phyloP scores from a whole-genome alignment of 2,329 filamentous ascomycete genomes.

The Cladophialophora immunda region DNA sequence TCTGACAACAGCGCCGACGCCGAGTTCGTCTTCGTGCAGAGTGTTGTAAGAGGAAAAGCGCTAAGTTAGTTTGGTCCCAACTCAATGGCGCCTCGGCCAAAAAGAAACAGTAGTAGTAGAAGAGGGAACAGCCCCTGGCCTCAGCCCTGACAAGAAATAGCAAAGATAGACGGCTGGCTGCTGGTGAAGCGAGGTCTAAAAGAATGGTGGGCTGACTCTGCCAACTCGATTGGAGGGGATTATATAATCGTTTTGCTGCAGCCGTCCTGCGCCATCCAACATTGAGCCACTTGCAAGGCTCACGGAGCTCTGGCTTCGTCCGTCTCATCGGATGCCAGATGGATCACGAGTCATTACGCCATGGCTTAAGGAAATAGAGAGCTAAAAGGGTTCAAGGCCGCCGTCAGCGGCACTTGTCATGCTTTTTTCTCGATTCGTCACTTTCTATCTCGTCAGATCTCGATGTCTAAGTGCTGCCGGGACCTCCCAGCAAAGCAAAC shows the following conservation, averaged over 20 bases:
- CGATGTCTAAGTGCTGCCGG: constrained; percentile 64
- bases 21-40: not conserved
- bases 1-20: not conserved
- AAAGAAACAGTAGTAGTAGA: not conserved
- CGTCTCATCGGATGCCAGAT: not conserved
- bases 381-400: no score
- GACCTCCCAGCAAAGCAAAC: constrained; percentile 92
- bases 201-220: not conserved
- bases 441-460: constrained; percentile 17
- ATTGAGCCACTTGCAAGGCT: not conserved
- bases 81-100: not conserved
- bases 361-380: no score
- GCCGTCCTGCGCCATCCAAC: not conserved
- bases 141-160: not conserved
- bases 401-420: no score
- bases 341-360: not conserved
- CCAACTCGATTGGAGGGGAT: not conserved
- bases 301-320: not conserved
- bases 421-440: not conserved
- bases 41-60: not conserved
- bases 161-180: not conserved
- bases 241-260: not conserved
- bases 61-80: not conserved
- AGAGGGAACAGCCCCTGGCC: not conserved
- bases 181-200: not conserved